These are phyloP conservation scores for Lathyrus aphaca DNA, from an alignment of 306 rosid species.

Conservation along the genomic window DNA sequence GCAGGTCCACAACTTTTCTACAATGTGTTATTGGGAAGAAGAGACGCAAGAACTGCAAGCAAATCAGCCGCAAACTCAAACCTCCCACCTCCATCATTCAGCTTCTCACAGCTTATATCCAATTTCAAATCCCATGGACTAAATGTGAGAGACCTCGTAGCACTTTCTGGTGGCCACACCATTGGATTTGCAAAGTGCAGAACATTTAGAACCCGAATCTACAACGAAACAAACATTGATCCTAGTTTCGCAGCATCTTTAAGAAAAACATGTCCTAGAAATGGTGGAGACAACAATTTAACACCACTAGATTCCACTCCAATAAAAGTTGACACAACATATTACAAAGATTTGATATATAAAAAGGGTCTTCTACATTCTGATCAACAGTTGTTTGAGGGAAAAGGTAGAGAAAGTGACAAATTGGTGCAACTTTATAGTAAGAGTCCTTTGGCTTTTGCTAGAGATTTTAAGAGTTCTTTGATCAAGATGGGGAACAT, in stretches of 20 bases:
- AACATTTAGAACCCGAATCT: slow-evolving; percentile 32
- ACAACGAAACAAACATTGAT: slow-evolving; percentile 46
- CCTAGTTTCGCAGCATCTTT: slow-evolving; percentile 28
- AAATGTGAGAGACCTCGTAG: slow-evolving; percentile 42
- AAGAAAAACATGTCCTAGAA: slow-evolving; percentile 38
- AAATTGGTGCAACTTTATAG: slow-evolving; percentile 41
- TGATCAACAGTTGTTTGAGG: slow-evolving; percentile 52
- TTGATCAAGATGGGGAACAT: slow-evolving; percentile 56
- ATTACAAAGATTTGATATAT: slow-evolving; percentile 32
- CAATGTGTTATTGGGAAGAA: slow-evolving; percentile 50
- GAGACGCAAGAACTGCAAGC: slow-evolving; percentile 50
- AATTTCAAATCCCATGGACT: slow-evolving; percentile 45
- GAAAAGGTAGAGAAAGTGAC: slow-evolving; percentile 45
- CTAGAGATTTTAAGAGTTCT: slow-evolving; percentile 47
- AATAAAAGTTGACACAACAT: slow-evolving; percentile 36
- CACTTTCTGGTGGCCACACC: slow-evolving; percentile 57
- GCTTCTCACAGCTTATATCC: slow-evolving; percentile 36
- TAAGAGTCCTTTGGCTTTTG: slow-evolving; percentile 28
- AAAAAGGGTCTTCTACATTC: slow-evolving; percentile 53
- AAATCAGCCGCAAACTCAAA: slow-evolving; percentile 36
- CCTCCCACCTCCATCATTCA: slow-evolving; percentile 41
- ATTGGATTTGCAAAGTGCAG: slow-evolving; percentile 48
- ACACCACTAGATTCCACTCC: slow-evolving; percentile 42
- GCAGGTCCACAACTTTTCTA: slow-evolving; percentile 43
- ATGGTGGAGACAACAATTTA: slow-evolving; percentile 40